A percentile compares a stretch with the other conserved stretches of the same genome.
phyloP scores from a whole-genome alignment of 2,329 filamentous ascomycete genomes.

The Chalaropsis thielavioides region DNA sequence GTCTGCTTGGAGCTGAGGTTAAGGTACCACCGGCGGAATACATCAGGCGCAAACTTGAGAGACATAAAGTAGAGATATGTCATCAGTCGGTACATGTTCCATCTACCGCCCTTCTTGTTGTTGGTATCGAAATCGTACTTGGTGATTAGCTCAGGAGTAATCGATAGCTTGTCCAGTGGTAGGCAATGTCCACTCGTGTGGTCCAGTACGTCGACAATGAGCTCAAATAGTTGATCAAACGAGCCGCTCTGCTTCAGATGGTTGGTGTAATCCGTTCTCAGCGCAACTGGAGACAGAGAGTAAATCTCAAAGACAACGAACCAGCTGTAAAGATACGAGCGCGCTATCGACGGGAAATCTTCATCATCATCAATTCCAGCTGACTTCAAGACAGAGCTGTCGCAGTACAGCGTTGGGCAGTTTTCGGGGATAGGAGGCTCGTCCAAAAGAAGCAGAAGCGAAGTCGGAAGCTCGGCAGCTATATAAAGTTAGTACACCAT shows the following conservation, averaged over 20 bases:
- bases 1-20: constrained; percentile 70
- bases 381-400: not conserved
- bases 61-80: constrained; percentile 75
- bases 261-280: constrained; percentile 67
- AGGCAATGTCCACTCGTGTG: constrained; percentile 59
- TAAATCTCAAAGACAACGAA: constrained; percentile 80
- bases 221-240: constrained; percentile 54
- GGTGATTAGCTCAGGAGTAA: constrained; percentile 41
- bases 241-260: constrained; percentile 62
- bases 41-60: constrained; percentile 59
- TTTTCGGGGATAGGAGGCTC: constrained; percentile 28
- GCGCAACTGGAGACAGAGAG: constrained; percentile 59
- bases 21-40: constrained; percentile 76
- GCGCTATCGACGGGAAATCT: constrained; percentile 25
- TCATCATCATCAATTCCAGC: not conserved
- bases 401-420: constrained; percentile 29
- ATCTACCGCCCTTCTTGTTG: constrained; percentile 42
- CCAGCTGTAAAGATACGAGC: constrained; percentile 77
- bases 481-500: not conserved
- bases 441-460: not conserved
- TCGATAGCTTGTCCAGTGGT: constrained; percentile 54
- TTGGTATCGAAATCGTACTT: constrained; percentile 38
- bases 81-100: constrained; percentile 66
- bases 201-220: constrained; percentile 73
- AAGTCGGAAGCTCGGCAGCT: constrained; percentile 1